Evolutionary conservation across 1,284 basidiomycete species (phyloP).

Genomic region (Apiotrichum gracile): DNA sequence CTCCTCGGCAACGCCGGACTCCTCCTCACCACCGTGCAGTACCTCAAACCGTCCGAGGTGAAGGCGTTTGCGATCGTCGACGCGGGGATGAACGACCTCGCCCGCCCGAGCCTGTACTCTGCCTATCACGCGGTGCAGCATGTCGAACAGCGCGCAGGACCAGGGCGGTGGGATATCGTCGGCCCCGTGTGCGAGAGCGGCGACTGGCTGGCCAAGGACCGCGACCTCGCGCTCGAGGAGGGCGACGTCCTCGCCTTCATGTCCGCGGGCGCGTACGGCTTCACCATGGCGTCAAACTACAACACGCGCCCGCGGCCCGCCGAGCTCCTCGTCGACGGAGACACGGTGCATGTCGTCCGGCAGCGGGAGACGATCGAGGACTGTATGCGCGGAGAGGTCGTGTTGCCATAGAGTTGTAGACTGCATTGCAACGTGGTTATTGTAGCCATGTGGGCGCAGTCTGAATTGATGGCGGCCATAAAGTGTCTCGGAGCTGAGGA

Average conservation of each 20-base stretch:
- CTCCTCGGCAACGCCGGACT: constrained; percentile 7
- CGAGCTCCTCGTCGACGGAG: constrained; percentile 8
- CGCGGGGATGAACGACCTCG: constrained; percentile 13
- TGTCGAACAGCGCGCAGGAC: background rate
- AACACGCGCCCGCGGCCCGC: constrained; percentile 8
- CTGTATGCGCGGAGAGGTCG: constrained; percentile 1
- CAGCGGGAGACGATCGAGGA: constrained; percentile 6
- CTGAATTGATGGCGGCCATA: too few species aligned
- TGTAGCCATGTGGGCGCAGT: too few species aligned
- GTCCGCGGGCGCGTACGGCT: constrained; percentile 4
- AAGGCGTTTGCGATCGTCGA: constrained; percentile 13
- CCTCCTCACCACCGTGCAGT: constrained; percentile 7
- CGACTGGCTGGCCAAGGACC: constrained; percentile 7
- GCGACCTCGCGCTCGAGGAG: background rate
- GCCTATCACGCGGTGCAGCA: constrained; percentile 7
- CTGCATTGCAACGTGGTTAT: too few species aligned
- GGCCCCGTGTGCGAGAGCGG: constrained; percentile 13
- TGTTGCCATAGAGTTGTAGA: background rate
- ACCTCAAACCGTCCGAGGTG: constrained; percentile 4
- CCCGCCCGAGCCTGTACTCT: constrained; percentile 2
- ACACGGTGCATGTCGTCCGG: constrained; percentile 1
- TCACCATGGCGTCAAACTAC: constrained; percentile 8
- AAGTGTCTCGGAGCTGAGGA: too few species aligned
- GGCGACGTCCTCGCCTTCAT: constrained; percentile 6
- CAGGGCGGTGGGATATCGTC: constrained; percentile 2